Conservation (phyloP, 2,329 filamentous ascomycete genomes). For the Aspergillus fijiensis region DNA sequence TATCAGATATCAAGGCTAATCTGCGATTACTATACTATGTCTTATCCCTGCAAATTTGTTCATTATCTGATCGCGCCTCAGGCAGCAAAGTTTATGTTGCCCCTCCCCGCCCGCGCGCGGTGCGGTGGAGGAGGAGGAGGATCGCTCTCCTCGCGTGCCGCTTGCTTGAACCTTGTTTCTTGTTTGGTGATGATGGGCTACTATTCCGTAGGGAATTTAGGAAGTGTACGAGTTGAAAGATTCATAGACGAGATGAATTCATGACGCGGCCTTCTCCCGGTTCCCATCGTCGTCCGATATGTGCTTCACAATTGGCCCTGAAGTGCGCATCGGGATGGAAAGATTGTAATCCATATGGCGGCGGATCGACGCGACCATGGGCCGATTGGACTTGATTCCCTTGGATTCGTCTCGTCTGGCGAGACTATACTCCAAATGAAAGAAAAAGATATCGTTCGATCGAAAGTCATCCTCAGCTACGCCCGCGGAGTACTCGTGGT, state of each 20-base stretch:
- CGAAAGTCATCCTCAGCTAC: neutral
- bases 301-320: too few species aligned
- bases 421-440: neutral
- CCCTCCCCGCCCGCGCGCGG: neutral
- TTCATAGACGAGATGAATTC: neutral
- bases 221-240: too few species aligned
- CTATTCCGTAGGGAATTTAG: too few species aligned
- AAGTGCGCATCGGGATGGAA: neutral
- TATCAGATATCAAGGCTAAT: neutral
- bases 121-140: neutral
- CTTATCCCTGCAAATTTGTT: neutral
- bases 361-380: neutral
- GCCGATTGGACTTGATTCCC: neutral
- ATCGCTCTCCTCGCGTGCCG: neutral
- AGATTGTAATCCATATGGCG: neutral
- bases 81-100: constrained; percentile 2
- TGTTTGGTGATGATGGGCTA: neutral
- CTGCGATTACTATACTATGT: neutral
- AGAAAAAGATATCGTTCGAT: neutral
- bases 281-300: too few species aligned
- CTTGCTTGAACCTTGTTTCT: neutral
- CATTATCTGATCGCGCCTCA: constrained; percentile 7
- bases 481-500: too few species aligned
- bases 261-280: neutral
- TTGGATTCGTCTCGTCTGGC: neutral